Conservation (phyloP, 768 basidiomycete genomes). For the Flagelloscypha sp. region DNA sequence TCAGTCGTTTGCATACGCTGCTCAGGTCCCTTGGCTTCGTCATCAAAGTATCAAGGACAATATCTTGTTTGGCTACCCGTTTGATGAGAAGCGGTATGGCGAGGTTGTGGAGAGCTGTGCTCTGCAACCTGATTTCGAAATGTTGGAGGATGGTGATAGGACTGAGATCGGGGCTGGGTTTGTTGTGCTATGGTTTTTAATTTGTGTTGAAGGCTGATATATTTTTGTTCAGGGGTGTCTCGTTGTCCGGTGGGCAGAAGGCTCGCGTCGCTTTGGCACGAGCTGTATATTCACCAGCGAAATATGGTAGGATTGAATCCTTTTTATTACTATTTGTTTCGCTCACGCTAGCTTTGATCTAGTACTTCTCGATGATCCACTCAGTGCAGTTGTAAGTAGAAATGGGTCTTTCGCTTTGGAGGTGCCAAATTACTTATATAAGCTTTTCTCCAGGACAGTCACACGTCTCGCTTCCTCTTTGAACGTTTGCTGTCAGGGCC, state of each 20-base stretch:
- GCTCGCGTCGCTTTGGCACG: constrained; percentile 37
- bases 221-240: constrained; percentile 23
- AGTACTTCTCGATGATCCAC: constrained; percentile 44
- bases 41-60: constrained; percentile 42
- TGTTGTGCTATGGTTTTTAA: not conserved
- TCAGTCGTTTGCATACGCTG: constrained; percentile 32
- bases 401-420: not conserved
- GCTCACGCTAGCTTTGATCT: constrained; percentile 2
- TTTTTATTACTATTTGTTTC: not conserved
- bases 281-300: constrained; percentile 30
- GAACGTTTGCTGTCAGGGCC: constrained; percentile 48
- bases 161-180: constrained; percentile 12
- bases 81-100: constrained; percentile 31
- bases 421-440: too few species aligned
- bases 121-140: constrained; percentile 33
- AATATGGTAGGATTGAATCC: constrained; percentile 23
- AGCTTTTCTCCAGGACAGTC: constrained; percentile 32
- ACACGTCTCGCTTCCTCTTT: constrained; percentile 42
- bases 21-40: constrained; percentile 35
- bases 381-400: constrained; percentile 43
- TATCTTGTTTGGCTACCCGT: constrained; percentile 44
- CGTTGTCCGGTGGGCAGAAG: constrained; percentile 14
- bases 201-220: constrained; percentile 23
- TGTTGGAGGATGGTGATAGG: constrained; percentile 32
- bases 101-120: constrained; percentile 35